Percentiles rank a stretch among this genome's conserved stretches.
These are phyloP conservation scores for Articulospora tetracladia DNA, from an alignment of 495 filamentous ascomycete species.

Conservation along the genomic window DNA sequence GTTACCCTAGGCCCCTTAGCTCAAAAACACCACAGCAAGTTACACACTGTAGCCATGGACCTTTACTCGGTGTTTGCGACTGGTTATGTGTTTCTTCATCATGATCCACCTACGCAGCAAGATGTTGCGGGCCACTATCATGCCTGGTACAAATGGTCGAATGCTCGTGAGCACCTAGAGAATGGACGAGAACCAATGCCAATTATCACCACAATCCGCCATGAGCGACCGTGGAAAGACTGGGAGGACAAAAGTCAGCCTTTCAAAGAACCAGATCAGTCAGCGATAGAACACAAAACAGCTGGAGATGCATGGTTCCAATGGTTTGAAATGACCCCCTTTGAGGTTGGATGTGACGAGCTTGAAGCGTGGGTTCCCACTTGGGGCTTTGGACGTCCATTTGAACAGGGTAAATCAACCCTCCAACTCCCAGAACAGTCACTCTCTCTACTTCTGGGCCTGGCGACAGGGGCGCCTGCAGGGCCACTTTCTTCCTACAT, in stretches of 20 bases:
- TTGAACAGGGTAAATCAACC: slow-evolving; percentile 25
- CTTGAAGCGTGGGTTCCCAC: slow-evolving; percentile 28
- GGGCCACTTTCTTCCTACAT: slow-evolving; percentile 30
- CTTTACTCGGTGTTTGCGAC: no score
- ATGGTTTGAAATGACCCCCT: slow-evolving; percentile 30
- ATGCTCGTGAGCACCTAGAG: no score
- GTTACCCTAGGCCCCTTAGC: no score
- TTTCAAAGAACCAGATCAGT: slow-evolving; percentile 17
- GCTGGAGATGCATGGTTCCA: slow-evolving; percentile 28
- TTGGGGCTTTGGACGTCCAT: slow-evolving; percentile 29
- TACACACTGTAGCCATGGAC: no score
- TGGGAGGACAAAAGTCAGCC: slow-evolving; percentile 22
- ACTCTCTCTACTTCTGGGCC: slow-evolving; percentile 26
- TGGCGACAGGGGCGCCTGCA: slow-evolving; percentile 27
- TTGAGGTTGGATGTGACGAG: slow-evolving; percentile 31
- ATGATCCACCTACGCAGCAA: no score
- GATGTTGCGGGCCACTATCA: no score
- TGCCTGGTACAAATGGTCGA: no score
- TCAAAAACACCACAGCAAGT: no score
- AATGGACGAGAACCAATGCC: slow-evolving; percentile 27
- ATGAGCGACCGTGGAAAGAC: slow-evolving; percentile 27
- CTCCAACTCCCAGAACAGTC: slow-evolving; percentile 30
- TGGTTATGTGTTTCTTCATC: no score
- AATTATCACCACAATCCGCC: slow-evolving; percentile 27
- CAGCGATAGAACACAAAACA: slow-evolving; percentile 18